Percentiles rank a stretch among this genome's conserved stretches.
phyloP scores from a whole-genome alignment of 2,329 filamentous ascomycete genomes.

The Endoconidiophora polonica region DNA sequence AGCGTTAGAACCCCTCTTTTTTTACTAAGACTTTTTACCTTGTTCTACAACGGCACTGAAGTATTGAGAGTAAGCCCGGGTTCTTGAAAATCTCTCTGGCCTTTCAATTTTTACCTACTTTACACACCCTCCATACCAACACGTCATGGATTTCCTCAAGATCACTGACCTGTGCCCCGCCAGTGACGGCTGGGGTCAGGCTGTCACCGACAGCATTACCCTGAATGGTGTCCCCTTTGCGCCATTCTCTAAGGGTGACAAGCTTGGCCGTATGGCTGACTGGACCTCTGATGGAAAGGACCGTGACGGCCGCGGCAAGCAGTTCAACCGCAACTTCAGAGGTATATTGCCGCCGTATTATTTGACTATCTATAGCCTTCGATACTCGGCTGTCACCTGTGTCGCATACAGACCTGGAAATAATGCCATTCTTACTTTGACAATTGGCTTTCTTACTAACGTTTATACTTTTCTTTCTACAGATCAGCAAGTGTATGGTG shows the following conservation, averaged over 20 bases:
- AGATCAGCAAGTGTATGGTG: conserved; percentile 96
- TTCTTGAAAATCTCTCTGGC: not conserved
- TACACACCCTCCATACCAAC: not conserved
- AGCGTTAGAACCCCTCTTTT: conserved; percentile 2
- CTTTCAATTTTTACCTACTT: not conserved
- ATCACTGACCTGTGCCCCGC: conserved; percentile 57
- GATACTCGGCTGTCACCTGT: not conserved
- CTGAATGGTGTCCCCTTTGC: conserved; percentile 92
- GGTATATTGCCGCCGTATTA: conserved; percentile 33
- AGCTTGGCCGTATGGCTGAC: conserved; percentile 96
- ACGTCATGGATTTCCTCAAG: conserved; percentile 29
- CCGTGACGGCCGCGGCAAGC: conserved; percentile 53
- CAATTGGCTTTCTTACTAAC: not conserved
- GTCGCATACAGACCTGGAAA: not conserved
- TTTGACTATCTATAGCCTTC: not conserved
- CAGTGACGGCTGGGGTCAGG: conserved; percentile 74
- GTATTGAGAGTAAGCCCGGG: not conserved
- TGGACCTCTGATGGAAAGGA: conserved; percentile 91
- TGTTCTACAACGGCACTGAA: conserved; percentile 2
- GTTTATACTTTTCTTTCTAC: conserved; percentile 7
- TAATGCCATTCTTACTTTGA: not conserved
- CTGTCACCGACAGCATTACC: conserved; percentile 68
- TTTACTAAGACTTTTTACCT: not conserved
- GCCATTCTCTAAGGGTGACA: conserved; percentile 96
- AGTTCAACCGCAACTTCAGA: conserved; percentile 87